phyloP scores from a whole-genome alignment of 441 rosid genomes.

The Bruguiera hainesii region DNA sequence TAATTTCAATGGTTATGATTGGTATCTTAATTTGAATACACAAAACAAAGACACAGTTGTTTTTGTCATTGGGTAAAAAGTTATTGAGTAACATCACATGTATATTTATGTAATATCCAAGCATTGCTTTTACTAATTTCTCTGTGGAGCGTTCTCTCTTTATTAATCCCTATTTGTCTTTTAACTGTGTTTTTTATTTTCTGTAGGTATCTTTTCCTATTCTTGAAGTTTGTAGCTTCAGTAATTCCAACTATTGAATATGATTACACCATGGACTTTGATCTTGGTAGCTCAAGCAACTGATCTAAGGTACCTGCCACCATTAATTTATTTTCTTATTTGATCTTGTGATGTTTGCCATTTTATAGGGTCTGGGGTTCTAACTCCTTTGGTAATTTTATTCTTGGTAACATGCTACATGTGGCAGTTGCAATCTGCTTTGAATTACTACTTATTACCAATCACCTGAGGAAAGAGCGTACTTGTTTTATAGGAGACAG shows the following conservation, averaged over 20 bases:
- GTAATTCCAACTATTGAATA: slow-evolving; percentile 94
- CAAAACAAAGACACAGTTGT: no score
- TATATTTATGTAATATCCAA: no score
- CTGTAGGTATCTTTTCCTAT: slow-evolving; percentile 81
- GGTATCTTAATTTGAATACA: no score
- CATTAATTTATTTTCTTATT: background rate
- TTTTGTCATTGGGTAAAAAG: no score
- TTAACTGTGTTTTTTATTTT: slow-evolving; percentile 2
- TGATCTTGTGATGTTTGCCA: background rate
- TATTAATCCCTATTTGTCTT: background rate
- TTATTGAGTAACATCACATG: no score
- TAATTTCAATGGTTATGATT: no score
- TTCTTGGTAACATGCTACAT: background rate
- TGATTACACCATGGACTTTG: slow-evolving; percentile 94
- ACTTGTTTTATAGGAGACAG: background rate
- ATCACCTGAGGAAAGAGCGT: background rate
- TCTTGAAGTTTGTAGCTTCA: slow-evolving; percentile 91
- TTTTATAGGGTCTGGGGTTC: background rate
- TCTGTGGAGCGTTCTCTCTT: background rate
- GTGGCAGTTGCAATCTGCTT: background rate
- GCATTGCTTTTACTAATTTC: background rate
- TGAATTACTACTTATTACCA: background rate
- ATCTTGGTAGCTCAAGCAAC: slow-evolving; percentile 84
- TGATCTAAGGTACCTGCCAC: slow-evolving; percentile 44
- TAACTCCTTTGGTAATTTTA: background rate